These are phyloP conservation scores for Xenosphaeropsis pyriputrescens DNA, from an alignment of 2,329 filamentous ascomycete species.

Conservation along the genomic window DNA sequence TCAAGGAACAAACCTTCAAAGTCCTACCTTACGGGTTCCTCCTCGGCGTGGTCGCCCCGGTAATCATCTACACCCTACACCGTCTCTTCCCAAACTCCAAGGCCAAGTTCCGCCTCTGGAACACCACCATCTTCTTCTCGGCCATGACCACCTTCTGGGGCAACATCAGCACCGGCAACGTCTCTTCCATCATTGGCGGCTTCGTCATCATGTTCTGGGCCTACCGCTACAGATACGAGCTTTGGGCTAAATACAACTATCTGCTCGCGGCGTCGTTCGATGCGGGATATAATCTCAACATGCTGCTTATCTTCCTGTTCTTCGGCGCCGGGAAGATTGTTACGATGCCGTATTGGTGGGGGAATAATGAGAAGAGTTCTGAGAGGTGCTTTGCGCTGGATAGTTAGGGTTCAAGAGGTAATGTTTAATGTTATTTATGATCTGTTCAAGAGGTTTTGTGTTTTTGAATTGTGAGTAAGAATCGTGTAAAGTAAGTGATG, in stretches of 20 bases:
- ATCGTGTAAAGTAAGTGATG: no score
- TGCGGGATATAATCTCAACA: conserved; percentile 45
- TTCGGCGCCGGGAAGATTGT: conserved; percentile 41
- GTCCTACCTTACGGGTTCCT: conserved; percentile 37
- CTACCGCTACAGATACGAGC: conserved; percentile 36
- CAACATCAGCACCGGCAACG: conserved; percentile 44
- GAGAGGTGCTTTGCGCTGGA: conserved; percentile 43
- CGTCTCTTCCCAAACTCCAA: conserved; percentile 28
- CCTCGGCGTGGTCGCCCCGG: conserved; percentile 28
- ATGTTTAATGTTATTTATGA: no score
- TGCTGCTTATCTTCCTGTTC: conserved; percentile 44
- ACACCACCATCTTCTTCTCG: conserved; percentile 47
- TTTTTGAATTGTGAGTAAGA: no score
- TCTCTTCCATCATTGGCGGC: conserved; percentile 40
- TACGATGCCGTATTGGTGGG: conserved; percentile 50
- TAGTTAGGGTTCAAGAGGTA: not conserved
- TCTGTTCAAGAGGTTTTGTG: no score
- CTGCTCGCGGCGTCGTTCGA: conserved; percentile 46
- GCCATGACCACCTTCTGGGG: conserved; percentile 40
- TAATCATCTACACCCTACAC: conserved; percentile 34
- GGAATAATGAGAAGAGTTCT: conserved; percentile 36
- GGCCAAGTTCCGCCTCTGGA: conserved; percentile 37
- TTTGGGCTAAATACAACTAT: conserved; percentile 47
- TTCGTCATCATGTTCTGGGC: conserved; percentile 45
- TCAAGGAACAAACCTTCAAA: conserved; percentile 29